phyloP scores from a whole-genome alignment of 441 rosid genomes.

The Kokia cookei region DNA sequence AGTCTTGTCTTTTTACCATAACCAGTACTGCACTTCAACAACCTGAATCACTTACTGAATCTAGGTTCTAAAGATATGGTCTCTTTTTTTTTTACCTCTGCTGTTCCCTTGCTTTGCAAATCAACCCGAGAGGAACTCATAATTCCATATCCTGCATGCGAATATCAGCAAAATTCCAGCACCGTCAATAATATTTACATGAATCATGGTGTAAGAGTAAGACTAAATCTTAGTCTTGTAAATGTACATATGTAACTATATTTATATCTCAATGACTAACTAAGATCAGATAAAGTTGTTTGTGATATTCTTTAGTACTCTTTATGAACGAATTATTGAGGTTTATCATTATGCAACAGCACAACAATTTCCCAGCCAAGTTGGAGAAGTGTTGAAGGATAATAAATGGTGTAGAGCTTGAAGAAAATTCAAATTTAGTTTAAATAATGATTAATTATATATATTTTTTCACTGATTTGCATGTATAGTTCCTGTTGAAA shows the following conservation, averaged over 20 bases:
- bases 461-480: not conserved
- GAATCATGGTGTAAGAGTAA: not conserved
- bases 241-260: not conserved
- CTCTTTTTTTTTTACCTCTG: constrained; percentile 19
- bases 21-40: not conserved
- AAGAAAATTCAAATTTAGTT: not conserved
- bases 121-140: constrained; percentile 15
- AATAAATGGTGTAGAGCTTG: not conserved
- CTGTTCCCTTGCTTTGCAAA: constrained; percentile 5
- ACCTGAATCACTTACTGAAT: not conserved
- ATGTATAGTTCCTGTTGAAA: not conserved
- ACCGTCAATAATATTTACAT: not conserved
- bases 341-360: not conserved
- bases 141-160: constrained; percentile 25
- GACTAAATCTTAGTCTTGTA: not conserved
- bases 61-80: not conserved
- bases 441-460: not conserved
- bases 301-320: not conserved
- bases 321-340: not conserved
- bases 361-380: not conserved
- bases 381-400: too few relatives aligned
- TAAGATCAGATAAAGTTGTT: not conserved
- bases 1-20: not conserved
- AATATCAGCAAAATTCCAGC: not conserved
- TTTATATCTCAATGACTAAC: not conserved